These are phyloP conservation scores for Copromyces sp. DNA, from an alignment of 495 filamentous ascomycete genomes.

Conservation along the genomic window DNA sequence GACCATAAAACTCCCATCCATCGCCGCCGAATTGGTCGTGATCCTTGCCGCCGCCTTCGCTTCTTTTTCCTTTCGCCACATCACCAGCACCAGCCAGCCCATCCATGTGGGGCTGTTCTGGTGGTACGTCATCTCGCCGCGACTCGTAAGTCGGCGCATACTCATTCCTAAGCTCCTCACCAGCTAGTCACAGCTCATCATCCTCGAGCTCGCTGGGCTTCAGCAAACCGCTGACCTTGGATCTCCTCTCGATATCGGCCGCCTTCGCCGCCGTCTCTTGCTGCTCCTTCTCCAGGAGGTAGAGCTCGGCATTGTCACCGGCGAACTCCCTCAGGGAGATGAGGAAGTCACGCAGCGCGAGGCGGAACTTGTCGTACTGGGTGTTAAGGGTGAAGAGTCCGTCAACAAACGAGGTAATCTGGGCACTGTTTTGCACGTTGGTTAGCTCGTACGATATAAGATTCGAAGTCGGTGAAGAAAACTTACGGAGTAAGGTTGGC, in stretches of 20 bases:
- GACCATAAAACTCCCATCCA: slow-evolving; percentile 44
- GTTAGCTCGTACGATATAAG: slow-evolving; percentile 25
- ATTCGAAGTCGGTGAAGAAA: not conserved
- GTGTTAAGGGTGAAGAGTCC: slow-evolving; percentile 73
- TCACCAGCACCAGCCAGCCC: not conserved
- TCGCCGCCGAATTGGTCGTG: slow-evolving; percentile 16
- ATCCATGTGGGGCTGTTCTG: not conserved
- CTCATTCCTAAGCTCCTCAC: slow-evolving; percentile 54
- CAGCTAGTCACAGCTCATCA: slow-evolving; percentile 78
- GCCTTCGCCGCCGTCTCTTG: slow-evolving; percentile 65
- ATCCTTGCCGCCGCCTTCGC: slow-evolving; percentile 7
- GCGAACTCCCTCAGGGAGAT: slow-evolving; percentile 96
- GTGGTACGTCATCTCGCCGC: slow-evolving; percentile 5
- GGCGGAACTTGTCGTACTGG: slow-evolving; percentile 81
- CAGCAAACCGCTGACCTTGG: slow-evolving; percentile 82
- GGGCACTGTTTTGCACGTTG: slow-evolving; percentile 42
- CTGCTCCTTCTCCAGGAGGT: slow-evolving; percentile 85
- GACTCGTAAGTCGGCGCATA: slow-evolving; percentile 27
- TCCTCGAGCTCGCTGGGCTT: slow-evolving; percentile 93
- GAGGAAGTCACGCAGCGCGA: slow-evolving; percentile 89
- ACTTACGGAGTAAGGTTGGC: slow-evolving; percentile 84
- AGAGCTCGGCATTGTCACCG: slow-evolving; percentile 87
- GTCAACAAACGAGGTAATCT: slow-evolving; percentile 83
- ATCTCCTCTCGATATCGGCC: slow-evolving; percentile 75
- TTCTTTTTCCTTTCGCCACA: not conserved